A percentile compares a stretch with the other conserved stretches of the same genome.
Conservation (phyloP, 2,329 filamentous ascomycete genomes). For the Biscogniauxia marginata region DNA sequence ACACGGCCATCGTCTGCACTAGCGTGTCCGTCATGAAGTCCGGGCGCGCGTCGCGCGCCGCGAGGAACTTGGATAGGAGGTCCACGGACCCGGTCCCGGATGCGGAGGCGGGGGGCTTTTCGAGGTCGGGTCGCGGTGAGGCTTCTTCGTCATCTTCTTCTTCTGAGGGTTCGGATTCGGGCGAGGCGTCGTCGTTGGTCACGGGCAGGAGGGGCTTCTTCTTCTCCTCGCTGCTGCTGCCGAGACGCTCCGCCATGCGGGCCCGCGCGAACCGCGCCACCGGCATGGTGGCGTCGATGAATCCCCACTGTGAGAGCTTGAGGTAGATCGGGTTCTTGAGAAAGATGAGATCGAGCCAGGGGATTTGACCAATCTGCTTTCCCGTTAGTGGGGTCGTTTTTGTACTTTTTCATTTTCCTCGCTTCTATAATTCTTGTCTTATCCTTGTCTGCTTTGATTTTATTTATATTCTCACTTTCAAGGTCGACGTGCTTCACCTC, state of each 20-base stretch:
- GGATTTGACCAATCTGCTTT: slow-evolving; percentile 75
- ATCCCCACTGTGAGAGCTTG: slow-evolving; percentile 63
- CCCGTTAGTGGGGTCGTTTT: background rate
- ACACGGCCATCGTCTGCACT: slow-evolving; percentile 70
- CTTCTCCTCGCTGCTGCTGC: slow-evolving; percentile 27
- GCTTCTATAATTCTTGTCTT: too few species aligned
- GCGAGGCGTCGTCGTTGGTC: slow-evolving; percentile 33
- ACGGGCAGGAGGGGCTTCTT: slow-evolving; percentile 38
- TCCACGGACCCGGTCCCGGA: slow-evolving; percentile 46
- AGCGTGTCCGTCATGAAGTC: slow-evolving; percentile 70
- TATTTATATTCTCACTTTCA: too few species aligned
- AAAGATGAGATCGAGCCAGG: slow-evolving; percentile 65
- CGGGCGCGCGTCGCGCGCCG: slow-evolving; percentile 64
- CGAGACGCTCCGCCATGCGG: slow-evolving; percentile 63
- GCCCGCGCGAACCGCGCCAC: slow-evolving; percentile 70
- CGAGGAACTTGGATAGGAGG: slow-evolving; percentile 70
- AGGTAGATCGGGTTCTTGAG: slow-evolving; percentile 75
- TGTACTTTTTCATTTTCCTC: too few species aligned
- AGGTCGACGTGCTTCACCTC: too few species aligned
- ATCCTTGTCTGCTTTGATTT: too few species aligned
- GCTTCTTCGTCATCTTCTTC: too few species aligned
- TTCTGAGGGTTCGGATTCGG: background rate
- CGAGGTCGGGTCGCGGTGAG: too few species aligned
- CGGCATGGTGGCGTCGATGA: slow-evolving; percentile 68
- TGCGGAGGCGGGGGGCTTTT: slow-evolving; percentile 11